Evolutionary conservation across 805 yeast species (phyloP).

Genomic region (Huiozyma naganishii): DNA sequence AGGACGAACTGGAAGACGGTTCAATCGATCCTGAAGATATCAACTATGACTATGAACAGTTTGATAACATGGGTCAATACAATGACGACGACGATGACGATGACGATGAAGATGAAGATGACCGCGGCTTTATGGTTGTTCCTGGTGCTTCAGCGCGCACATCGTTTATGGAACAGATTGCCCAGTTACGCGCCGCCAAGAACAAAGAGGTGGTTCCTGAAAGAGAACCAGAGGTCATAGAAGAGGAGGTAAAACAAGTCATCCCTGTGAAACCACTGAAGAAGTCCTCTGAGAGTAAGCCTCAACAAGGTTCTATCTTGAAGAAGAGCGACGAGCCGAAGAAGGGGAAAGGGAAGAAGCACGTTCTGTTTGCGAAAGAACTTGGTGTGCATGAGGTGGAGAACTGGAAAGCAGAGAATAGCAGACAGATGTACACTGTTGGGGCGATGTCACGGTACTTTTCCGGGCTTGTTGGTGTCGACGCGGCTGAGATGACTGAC

Average conservation of each 20-base stretch:
- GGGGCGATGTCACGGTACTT: slow-evolving; percentile 1
- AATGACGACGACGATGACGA: slow-evolving; percentile 7
- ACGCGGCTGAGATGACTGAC: slow-evolving; percentile 4
- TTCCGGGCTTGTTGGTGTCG: slow-evolving; percentile 1
- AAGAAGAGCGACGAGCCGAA: slow-evolving; percentile 1
- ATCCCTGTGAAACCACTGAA: neutral
- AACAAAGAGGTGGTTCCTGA: neutral
- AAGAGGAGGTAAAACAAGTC: neutral
- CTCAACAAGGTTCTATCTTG: slow-evolving; percentile 10
- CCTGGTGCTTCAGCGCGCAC: slow-evolving; percentile 19
- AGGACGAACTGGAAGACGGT: slow-evolving; percentile 22
- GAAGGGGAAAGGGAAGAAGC: slow-evolving; percentile 13
- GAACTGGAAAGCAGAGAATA: slow-evolving; percentile 24
- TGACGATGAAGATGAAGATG: slow-evolving; percentile 14
- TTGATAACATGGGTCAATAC: slow-evolving; percentile 3
- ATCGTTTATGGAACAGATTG: slow-evolving; percentile 21
- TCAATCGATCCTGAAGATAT: slow-evolving; percentile 11
- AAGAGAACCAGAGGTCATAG: neutral
- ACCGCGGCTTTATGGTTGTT: slow-evolving; percentile 14
- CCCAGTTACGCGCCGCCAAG: slow-evolving; percentile 5
- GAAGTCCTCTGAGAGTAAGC: neutral
- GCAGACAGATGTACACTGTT: slow-evolving; percentile 17
- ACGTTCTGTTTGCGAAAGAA: slow-evolving; percentile 25
- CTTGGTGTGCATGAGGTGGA: slow-evolving; percentile 27
- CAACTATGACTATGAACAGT: slow-evolving; percentile 17